phyloP scores from a whole-genome alignment of 2,329 filamentous ascomycete genomes.

The Nemania abortiva region DNA sequence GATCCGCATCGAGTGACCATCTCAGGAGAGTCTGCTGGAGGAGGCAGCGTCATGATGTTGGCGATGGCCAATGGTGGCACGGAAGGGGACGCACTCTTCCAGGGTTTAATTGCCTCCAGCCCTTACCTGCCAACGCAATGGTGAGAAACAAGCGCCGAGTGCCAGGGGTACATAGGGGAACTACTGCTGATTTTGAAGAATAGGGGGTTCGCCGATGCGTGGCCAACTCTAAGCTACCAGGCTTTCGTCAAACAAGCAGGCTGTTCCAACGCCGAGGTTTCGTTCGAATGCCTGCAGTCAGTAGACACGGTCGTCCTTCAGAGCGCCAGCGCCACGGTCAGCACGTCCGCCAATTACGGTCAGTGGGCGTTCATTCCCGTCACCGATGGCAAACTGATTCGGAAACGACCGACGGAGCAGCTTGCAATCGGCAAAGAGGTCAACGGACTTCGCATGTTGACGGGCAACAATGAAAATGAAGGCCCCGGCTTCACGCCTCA shows the following conservation, averaged over 20 bases:
- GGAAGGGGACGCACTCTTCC: constrained; percentile 60
- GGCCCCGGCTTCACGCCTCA: constrained; percentile 54
- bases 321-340: constrained; percentile 52
- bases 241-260: constrained; percentile 52
- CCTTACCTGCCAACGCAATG: constrained; percentile 69
- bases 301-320: constrained; percentile 53
- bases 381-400: constrained; percentile 53
- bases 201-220: constrained; percentile 50
- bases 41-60: constrained; percentile 60
- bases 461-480: constrained; percentile 55
- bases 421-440: constrained; percentile 46
- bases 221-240: constrained; percentile 51
- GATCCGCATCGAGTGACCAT: constrained; percentile 65
- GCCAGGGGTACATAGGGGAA: background rate
- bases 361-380: constrained; percentile 56
- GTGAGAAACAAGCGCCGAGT: constrained; percentile 38
- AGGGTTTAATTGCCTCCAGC: constrained; percentile 54
- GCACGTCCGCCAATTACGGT: constrained; percentile 43
- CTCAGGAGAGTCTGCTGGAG: constrained; percentile 66
- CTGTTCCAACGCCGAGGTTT: constrained; percentile 47
- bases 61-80: constrained; percentile 62
- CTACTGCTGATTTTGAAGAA: constrained; percentile 20
- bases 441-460: constrained; percentile 52
- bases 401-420: constrained; percentile 47
- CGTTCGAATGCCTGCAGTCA: constrained; percentile 53